Base-by-base conservation (phyloP, 768 basidiomycete genomes). In the Hydnum rufescens region DNA sequence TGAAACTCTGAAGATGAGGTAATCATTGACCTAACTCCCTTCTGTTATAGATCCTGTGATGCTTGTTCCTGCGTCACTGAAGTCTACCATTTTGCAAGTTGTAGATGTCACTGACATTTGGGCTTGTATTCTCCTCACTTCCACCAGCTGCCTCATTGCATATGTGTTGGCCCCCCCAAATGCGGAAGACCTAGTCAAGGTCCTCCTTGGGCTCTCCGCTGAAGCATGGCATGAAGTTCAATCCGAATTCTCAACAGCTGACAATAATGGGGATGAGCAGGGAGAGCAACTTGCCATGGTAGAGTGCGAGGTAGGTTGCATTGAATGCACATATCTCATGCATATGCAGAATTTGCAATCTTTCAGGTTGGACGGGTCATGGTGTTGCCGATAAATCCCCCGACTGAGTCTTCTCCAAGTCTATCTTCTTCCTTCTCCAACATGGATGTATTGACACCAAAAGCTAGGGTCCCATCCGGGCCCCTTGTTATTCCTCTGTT, bases 231-330 rank as follows among this genome's bases (percentile, higher is more conserved):
- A 49, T 22, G 55, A 56, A 13, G 26, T 25, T 1, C 13, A 47
- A 28, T 13, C 13, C 8, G n/a, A n/a, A n/a, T n/a, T n/a, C n/a
- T n/a, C n/a, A n/a, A n/a, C n/a, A n/a, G n/a, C n/a, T n/a, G n/a
- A n/a, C n/a, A n/a, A n/a, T n/a, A n/a, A n/a, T n/a, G n/a, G n/a
- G 26, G 42, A 26, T 31, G 30, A 32, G n/a, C 25, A 48, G n/a
- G 54, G 53, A 32, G 55, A 56, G 23, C 31, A 55, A 34, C 23
- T 55, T 16, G 54, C 43, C 2, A 54, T 55, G 54, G 26, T 55
- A 3, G 55, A 56, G 22, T 54, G 54, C 32, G 55, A 56, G 54
- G 55, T 56, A 5, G 22, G 55, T 26, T 5, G 6, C 28, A 6
- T 34, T 19, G 4, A 39, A 32, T 26, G 16, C 49, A 16, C 49